These are phyloP conservation scores for Nannizziopsis arthrosporioides DNA, from an alignment of 2,329 filamentous ascomycete species.

Conservation along the genomic window DNA sequence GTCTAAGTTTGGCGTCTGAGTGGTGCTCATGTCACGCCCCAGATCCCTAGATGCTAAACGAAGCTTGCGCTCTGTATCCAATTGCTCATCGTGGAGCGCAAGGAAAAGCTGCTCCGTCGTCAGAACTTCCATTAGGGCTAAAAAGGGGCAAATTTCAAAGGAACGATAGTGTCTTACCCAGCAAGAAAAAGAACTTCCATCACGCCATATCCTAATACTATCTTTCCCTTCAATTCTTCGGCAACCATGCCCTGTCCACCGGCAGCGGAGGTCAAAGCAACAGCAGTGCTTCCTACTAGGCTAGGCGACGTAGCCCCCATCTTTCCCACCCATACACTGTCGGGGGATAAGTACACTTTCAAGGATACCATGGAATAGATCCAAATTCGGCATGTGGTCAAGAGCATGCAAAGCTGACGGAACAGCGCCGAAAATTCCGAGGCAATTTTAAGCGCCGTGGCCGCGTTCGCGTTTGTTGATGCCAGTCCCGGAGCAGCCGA, in stretches of 20 bases:
- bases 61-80: background rate
- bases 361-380: slow-evolving; percentile 29
- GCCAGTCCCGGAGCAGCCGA: background rate
- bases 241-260: slow-evolving; percentile 23
- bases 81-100: slow-evolving; percentile 6
- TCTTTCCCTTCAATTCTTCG: slow-evolving; percentile 66
- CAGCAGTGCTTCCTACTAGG: background rate
- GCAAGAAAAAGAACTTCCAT: slow-evolving; percentile 78
- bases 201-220: slow-evolving; percentile 76
- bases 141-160: background rate
- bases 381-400: slow-evolving; percentile 27
- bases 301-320: background rate
- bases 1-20: no score
- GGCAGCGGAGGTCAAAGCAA: slow-evolving; percentile 6
- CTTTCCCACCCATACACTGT: slow-evolving; percentile 19
- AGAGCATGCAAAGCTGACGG: slow-evolving; percentile 29
- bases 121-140: background rate
- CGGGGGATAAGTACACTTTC: slow-evolving; percentile 28
- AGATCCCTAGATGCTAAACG: background rate
- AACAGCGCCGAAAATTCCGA: slow-evolving; percentile 24
- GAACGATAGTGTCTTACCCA: slow-evolving; percentile 46
- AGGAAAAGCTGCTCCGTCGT: background rate
- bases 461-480: background rate
- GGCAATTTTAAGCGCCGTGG: slow-evolving; percentile 11
- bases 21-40: no score